Base-by-base conservation (phyloP, 169 alveolate genomes). In the Plasmodium coatneyi region DNA sequence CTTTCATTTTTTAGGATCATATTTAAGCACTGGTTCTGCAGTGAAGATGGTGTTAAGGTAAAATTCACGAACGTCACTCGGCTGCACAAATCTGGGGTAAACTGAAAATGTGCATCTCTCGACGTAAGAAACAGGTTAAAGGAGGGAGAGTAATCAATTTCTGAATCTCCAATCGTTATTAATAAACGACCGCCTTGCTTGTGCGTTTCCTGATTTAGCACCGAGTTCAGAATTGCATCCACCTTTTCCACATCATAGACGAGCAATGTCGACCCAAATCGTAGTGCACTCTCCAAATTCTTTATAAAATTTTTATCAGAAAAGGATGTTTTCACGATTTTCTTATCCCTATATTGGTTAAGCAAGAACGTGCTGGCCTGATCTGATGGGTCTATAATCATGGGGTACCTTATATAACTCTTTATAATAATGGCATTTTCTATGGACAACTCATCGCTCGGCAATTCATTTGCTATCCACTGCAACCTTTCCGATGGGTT, bases 61-160 rank as follows among this genome's bases (percentile, higher is more conserved):
- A 98, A 98, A 97, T 99, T 99, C 10, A 98, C 98, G 92, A 99
- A 98, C 9, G 99, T 98, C 22, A 99, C 99, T 86, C 99, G 96
- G 71, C 99, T 98, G 96, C 99, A 98, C 54, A 99, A 92, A 96
- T 99, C 99, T 28, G 99, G 99, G 0, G 99, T 98, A 93, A 98
- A 98, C 83, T 96, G 97, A n/a, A 99, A 98, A 41, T 97, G 96
- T 12, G 99, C 97, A 95, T 99, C 99, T 72, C 99, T 97, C 6
- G 99, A 98, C 5, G 99, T 98, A 97, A 99, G 97, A 89, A 97
- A 98, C 98, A 99, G 96, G 78, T 97, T 96, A 96, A 99, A 99
- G 19, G 98, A 96, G 1, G 99, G 98, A 36, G 99, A 98, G 95
- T 98, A 98, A 93, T 99, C 99, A 56, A 99, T 98, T 93, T 98